These are phyloP conservation scores for Epichloe uncinata DNA, from an alignment of 2,329 filamentous ascomycete genomes.

Conservation along the genomic window DNA sequence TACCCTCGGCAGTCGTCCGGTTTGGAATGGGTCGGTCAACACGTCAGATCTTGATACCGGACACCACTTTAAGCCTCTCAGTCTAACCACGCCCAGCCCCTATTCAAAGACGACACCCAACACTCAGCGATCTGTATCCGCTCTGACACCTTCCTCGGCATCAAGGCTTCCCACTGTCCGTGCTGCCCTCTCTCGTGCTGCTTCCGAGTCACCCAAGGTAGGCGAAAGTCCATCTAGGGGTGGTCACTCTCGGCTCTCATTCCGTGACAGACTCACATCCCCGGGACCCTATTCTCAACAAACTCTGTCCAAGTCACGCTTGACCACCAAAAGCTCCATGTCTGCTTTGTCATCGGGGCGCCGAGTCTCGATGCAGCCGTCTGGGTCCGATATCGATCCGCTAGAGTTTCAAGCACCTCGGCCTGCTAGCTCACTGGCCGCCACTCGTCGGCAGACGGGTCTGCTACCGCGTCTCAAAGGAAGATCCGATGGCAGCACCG, in stretches of 20 bases:
- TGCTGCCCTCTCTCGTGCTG: conserved; percentile 31
- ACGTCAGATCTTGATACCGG: conserved; percentile 50
- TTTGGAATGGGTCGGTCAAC: conserved; percentile 61
- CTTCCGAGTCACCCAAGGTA: conserved; percentile 34
- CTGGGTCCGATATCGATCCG: conserved; percentile 19
- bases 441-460: conserved; percentile 34
- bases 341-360: conserved; percentile 29
- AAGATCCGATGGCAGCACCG: conserved; percentile 22
- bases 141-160: conserved; percentile 27
- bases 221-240: conserved; percentile 32
- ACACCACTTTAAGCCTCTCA: conserved; percentile 53
- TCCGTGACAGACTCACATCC: conserved; percentile 39
- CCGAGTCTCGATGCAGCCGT: conserved; percentile 40
- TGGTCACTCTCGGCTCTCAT: conserved; percentile 33
- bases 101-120: conserved; percentile 33
- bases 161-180: conserved; percentile 37
- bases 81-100: conserved; percentile 44
- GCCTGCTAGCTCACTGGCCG: conserved; percentile 43
- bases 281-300: conserved; percentile 36
- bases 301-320: conserved; percentile 29
- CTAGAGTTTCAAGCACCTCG: conserved; percentile 24
- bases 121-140: conserved; percentile 28
- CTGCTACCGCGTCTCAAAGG: conserved; percentile 36
- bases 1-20: conserved; percentile 44
- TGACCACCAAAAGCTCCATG: conserved; percentile 30